These are phyloP conservation scores for Cicer yamashitae DNA, from an alignment of 306 rosid genomes.

Conservation along the genomic window DNA sequence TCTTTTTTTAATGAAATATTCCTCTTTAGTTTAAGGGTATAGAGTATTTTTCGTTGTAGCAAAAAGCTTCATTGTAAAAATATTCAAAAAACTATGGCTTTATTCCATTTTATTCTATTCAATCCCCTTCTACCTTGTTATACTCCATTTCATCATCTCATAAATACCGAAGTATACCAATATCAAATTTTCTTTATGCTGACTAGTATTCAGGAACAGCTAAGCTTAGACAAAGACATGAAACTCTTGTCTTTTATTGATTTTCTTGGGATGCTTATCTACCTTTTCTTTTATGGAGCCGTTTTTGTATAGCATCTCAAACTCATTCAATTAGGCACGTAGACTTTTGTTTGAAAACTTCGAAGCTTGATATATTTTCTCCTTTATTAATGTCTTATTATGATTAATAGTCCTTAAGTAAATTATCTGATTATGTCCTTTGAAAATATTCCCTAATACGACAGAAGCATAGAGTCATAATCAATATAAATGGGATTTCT, in stretches of 20 bases:
- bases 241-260: constrained; percentile 72
- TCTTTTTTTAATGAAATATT: background rate
- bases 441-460: constrained; percentile 62
- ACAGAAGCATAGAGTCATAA: constrained; percentile 58
- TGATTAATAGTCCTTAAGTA: constrained; percentile 38
- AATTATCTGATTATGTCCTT: constrained; percentile 63
- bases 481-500: constrained; percentile 59
- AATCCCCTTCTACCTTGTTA: constrained; percentile 2
- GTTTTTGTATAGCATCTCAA: constrained; percentile 28
- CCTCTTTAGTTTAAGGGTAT: background rate
- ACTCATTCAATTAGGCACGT: constrained; percentile 41
- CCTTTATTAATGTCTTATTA: constrained; percentile 57
- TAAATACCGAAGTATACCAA: constrained; percentile 7
- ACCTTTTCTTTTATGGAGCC: constrained; percentile 39
- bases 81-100: background rate
- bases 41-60: background rate
- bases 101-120: constrained; percentile 18
- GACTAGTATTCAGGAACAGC: constrained; percentile 62
- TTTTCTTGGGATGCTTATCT: constrained; percentile 52
- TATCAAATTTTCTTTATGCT: background rate
- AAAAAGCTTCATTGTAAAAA: constrained; percentile 8
- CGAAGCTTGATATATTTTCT: constrained; percentile 43
- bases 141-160: constrained; percentile 47
- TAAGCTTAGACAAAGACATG: constrained; percentile 74
- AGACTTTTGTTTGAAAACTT: constrained; percentile 22